Percentiles rank a stretch among this genome's conserved stretches.
Evolutionary conservation across 495 filamentous ascomycete species (phyloP).

Genomic region (Penicillium lagena): DNA sequence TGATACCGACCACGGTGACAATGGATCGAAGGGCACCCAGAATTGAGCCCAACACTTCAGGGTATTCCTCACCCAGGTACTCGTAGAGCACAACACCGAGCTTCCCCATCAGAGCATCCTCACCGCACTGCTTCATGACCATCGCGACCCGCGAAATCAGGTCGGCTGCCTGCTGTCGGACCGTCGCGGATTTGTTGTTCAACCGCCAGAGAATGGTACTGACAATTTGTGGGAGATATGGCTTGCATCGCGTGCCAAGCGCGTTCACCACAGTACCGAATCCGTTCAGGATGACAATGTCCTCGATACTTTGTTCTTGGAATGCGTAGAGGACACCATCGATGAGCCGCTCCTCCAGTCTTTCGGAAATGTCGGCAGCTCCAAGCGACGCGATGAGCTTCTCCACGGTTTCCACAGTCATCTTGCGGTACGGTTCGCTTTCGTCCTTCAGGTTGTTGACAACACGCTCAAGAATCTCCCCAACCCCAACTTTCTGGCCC

Average conservation of each 20-base stretch:
- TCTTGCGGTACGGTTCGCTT: slow-evolving; percentile 96
- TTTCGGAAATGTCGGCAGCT: slow-evolving; percentile 87
- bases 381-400: slow-evolving; percentile 90
- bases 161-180: slow-evolving; percentile 95
- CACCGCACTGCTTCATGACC: slow-evolving; percentile 98
- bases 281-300: slow-evolving; percentile 95
- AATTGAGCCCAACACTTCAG: slow-evolving; percentile 95
- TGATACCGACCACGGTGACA: slow-evolving; percentile 97
- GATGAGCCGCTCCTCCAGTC: slow-evolving; percentile 85
- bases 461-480: slow-evolving; percentile 89
- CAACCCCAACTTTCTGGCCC: slow-evolving; percentile 91
- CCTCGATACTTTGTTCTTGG: slow-evolving; percentile 97
- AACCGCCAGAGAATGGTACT: slow-evolving; percentile 94
- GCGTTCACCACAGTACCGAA: slow-evolving; percentile 98
- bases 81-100: slow-evolving; percentile 96
- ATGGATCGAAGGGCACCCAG: slow-evolving; percentile 91
- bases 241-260: slow-evolving; percentile 87
- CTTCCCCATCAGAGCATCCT: slow-evolving; percentile 93
- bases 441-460: slow-evolving; percentile 97
- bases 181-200: slow-evolving; percentile 94
- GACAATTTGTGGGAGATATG: slow-evolving; percentile 93
- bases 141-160: slow-evolving; percentile 93
- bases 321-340: slow-evolving; percentile 97
- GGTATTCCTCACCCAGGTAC: slow-evolving; percentile 98
- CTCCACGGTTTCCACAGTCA: slow-evolving; percentile 97